Evolutionary conservation across 2,329 filamentous ascomycete species (phyloP), one percentile per base, ranked within the genome.

Genomic region (Pyrenophora graminea): DNA sequence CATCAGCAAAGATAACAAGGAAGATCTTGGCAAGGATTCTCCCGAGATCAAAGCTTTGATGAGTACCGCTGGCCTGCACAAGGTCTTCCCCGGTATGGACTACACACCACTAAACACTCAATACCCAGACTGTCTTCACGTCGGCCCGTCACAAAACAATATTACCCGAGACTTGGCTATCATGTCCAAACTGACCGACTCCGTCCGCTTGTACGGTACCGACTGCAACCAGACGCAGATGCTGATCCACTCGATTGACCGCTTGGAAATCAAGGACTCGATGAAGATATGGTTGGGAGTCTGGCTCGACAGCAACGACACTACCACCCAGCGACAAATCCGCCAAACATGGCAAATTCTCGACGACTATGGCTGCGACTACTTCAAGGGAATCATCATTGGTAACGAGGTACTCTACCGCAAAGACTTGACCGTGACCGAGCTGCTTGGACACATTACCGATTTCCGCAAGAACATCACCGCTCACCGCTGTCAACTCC

Each of bases 221-320:
- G 93, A 97, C 76, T 97, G 93, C 81, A 97, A 97, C 74, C 93
- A 97, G 75, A 97, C 93, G 0, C 84, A 96, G 73, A 94, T 97
- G 89, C 84, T 95, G 1, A 78, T 97, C 7, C 87, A 94, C 64
- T 87, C 92, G 17, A 87, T 97, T 62, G 80, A 89, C 50, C 82
- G 82, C 43, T 80, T 97, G 10, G 80, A 87, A 45, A 77, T 97
- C 62, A 81, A 88, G 47, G 80, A 83, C 49, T 51, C 52, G 1
- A 85, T 96, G 78, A 96, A 95, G 73, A 80, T 97, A 56, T 97
- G 93, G 93, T 79, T 97, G 38, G 93, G 93, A 13, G 92, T 97
- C 3, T 97, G 92, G 90, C 87, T 96, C 56, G 91, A 94, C 68
- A 81, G 78, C 48, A 96, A 97, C 72, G 72, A 78, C 7, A 95